Evolutionary conservation across 1,284 basidiomycete species (phyloP), one percentile per base, ranked within the genome.

Genomic region (Chalciporus sp.): DNA sequence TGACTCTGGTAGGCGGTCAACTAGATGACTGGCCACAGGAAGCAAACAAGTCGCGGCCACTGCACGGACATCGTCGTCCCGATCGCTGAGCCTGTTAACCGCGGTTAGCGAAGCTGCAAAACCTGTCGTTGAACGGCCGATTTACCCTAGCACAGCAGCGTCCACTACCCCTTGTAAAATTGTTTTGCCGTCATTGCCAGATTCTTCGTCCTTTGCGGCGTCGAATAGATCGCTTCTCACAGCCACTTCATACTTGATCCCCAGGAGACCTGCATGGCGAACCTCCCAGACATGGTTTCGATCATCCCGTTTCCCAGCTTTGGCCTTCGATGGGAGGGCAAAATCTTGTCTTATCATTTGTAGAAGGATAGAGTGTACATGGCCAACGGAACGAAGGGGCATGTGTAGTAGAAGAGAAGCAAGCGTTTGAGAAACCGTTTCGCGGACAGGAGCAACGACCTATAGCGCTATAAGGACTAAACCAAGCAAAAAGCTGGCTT

Each of bases 181-280:
- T 16, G 79, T 76, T 58, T 73, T 78, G 16, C 83, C 84, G 1
- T 63, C 62, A 52, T 70, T 63, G 17, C 64, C 65, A 9, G 65
- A 61, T n/a, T 69, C 70, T 40, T 65, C 68, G 23, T 72, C 70
- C 62, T 77, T 62, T 16, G 65, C 61, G 8, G 63, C 60, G 49
- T 85, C 82, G 57, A 98, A 86, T 29, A 97, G 73, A 68, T 97
- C 94, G 50, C 80, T 83, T 61, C 95, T 79, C 23, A 98, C 95
- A 11, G 95, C 95, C 28, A 99, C 95, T 71, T 98, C 93, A 70
- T 99, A 99, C 74, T 97, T 98, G 71, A 99, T 86, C 1, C 97
- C 97, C 4, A 99, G 81, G 51, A 99, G 74, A 29, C 97, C 97
- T 3, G 97, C 96, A 75, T 99, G 97, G 47, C 97, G 82, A 47